These are phyloP conservation scores for Exophiala calicioides DNA, from an alignment of 2,329 filamentous ascomycete species.

Conservation along the genomic window DNA sequence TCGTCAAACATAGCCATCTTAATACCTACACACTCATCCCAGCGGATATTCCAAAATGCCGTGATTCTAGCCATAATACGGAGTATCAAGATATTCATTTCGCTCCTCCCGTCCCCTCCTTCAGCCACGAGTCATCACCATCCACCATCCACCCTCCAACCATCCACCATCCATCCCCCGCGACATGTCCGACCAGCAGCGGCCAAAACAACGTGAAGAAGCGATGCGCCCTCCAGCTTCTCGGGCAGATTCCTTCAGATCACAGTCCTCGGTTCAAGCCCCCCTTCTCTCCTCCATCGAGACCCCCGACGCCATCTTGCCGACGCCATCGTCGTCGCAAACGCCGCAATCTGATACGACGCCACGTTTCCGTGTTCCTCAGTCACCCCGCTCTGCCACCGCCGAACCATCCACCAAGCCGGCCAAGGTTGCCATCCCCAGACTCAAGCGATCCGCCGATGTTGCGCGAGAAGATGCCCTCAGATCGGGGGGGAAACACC, in stretches of 20 bases:
- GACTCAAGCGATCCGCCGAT: slow-evolving; percentile 32
- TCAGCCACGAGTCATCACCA: too few species aligned
- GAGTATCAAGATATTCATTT: too few species aligned
- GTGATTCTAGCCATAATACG: too few species aligned
- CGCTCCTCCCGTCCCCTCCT: too few species aligned
- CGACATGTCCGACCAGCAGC: slow-evolving; percentile 16
- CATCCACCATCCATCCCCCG: too few species aligned
- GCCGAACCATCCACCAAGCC: slow-evolving; percentile 19
- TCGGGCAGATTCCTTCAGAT: slow-evolving; percentile 6
- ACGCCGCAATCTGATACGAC: slow-evolving; percentile 11
- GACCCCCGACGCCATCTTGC: slow-evolving; percentile 7
- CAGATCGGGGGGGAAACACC: slow-evolving; percentile 26
- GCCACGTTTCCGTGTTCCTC: slow-evolving; percentile 25
- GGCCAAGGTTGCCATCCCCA: slow-evolving; percentile 36
- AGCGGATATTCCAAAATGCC: too few species aligned
- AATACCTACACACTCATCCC: too few species aligned
- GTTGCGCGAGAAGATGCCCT: slow-evolving; percentile 12
- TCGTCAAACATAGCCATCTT: too few species aligned
- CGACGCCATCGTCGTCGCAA: slow-evolving; percentile 2
- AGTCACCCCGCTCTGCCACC: slow-evolving; percentile 20
- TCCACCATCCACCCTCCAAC: too few species aligned
- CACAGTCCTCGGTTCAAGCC: slow-evolving; percentile 10
- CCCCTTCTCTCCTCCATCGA: slow-evolving; percentile 22
- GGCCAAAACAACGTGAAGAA: slow-evolving; percentile 9
- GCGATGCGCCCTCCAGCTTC: slow-evolving; percentile 3